Percentiles rank a stretch among this genome's conserved stretches.
phyloP scores from a whole-genome alignment of 805 yeast species.

The Pichia kluyveri region DNA sequence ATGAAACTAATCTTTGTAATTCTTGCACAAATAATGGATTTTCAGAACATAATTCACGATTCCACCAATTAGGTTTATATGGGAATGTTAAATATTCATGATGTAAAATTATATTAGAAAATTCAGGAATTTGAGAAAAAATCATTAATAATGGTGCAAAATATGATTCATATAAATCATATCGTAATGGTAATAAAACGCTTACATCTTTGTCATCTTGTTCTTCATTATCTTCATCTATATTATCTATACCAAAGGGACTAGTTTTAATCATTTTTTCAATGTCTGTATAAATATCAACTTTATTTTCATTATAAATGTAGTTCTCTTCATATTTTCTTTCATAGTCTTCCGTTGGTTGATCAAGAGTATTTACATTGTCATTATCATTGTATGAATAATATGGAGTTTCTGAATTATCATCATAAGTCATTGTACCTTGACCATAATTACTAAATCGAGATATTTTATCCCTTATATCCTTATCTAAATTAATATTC shows the following conservation, averaged over 20 bases:
- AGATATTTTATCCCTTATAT: constrained; percentile 14
- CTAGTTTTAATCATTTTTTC: constrained; percentile 17
- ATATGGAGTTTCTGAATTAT: no score
- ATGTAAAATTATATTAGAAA: constrained; percentile 24
- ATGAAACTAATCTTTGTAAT: constrained; percentile 30
- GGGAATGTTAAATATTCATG: constrained; percentile 28
- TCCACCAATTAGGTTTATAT: constrained; percentile 33
- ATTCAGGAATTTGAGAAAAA: constrained; percentile 28
- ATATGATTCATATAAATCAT: constrained; percentile 29
- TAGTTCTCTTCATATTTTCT: background rate
- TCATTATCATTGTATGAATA: background rate
- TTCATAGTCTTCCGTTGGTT: background rate
- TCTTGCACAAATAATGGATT: constrained; percentile 27
- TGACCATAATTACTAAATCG: background rate
- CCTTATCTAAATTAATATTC: constrained; percentile 15
- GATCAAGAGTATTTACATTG: background rate
- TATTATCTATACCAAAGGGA: background rate
- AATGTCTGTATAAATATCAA: constrained; percentile 26
- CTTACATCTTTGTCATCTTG: constrained; percentile 12
- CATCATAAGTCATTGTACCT: no score
- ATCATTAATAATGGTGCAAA: constrained; percentile 34
- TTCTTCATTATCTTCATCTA: background rate
- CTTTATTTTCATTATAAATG: background rate
- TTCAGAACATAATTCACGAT: constrained; percentile 18
- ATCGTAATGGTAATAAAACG: constrained; percentile 27